These are phyloP conservation scores for Phialocephala sp. DNA, from an alignment of 2,329 filamentous ascomycete genomes.

Conservation along the genomic window DNA sequence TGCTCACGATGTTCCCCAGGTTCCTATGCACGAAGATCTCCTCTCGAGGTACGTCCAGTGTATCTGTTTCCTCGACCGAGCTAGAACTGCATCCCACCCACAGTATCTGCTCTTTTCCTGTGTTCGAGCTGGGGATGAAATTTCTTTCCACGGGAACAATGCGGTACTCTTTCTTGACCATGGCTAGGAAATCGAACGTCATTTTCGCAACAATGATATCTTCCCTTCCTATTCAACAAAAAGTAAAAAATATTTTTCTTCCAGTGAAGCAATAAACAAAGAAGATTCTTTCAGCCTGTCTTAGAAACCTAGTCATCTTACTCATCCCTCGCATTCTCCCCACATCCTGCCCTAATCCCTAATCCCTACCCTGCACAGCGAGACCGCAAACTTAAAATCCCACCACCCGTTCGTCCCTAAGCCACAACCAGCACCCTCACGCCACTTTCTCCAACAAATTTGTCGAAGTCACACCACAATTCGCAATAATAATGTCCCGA, in stretches of 20 bases:
- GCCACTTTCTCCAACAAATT: not conserved
- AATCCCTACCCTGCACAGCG: not conserved
- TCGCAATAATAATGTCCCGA: slow-evolving; percentile 1
- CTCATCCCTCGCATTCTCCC: not conserved
- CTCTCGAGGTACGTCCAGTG: slow-evolving; percentile 64
- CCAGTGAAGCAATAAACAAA: not conserved
- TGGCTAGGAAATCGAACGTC: slow-evolving; percentile 17
- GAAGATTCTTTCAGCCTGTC: not conserved
- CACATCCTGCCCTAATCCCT: not conserved
- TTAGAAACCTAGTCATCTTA: not conserved
- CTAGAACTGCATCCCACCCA: slow-evolving; percentile 75
- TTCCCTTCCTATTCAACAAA: not conserved
- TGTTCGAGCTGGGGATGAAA: slow-evolving; percentile 22
- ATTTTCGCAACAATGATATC: not conserved
- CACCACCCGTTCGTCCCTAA: not conserved
- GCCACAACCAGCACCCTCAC: not conserved
- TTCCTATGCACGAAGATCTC: slow-evolving; percentile 75
- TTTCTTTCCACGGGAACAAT: slow-evolving; percentile 18
- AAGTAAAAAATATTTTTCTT: not conserved
- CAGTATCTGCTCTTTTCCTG: slow-evolving; percentile 54
- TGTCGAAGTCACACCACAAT: slow-evolving; percentile 2
- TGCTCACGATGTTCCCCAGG: slow-evolving; percentile 69
- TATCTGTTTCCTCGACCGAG: slow-evolving; percentile 68
- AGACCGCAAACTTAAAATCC: not conserved
- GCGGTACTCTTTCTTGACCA: slow-evolving; percentile 17